Base-by-base conservation (phyloP, 106 monocot species). In the Gastrodia elata region DNA sequence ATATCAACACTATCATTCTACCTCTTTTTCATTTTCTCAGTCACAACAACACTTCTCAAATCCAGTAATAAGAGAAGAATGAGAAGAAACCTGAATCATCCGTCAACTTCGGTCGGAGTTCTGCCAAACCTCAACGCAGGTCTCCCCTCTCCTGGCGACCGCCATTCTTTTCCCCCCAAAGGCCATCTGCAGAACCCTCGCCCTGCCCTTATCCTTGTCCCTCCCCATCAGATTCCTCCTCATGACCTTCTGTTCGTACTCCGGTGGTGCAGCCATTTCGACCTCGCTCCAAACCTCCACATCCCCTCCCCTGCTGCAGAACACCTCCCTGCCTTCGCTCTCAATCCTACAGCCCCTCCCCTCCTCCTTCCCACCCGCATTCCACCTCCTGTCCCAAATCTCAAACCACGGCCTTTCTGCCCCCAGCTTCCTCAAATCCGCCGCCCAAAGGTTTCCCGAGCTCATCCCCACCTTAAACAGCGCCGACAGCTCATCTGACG, bases 91-190 rank as follows among this genome's bases (percentile, higher is more conserved):
- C 30, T 61, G 32, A 15, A 61, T 30, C 20, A 11, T 11, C 8
- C 7, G 14, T 67, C 37, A 38, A n/a, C 67, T 11, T 20, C 36
- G 67, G 32, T 37, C 67, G 2, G 67, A 67, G 67, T n/a, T 86
- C 75, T 86, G 85, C 91, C 91, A 91, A 1, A 91, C 81, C 71
- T 91, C 88, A 3, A 91, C 82, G 4, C 52, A 77, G 30, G 76
- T 81, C 80, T 88, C 82, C 18, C 79, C 90, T 67, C 82, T 84
- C 90, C 94, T 90, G 1, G 80, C 75, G 37, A 94, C 61, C 16
- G 82, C 83, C 94, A 94, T 94, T 75, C 94, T 85, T 44, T 76
- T 84, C 39, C 94, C 94, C 0, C 90, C 94, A 56, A 94, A 88
- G 30, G 75, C 82, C 71, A 90, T 44, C 39, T 68, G 71, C 16